Evolutionary conservation across 345 rosid species (phyloP), one percentile per base, ranked within the genome.

Genomic region (Litchi chinensis): DNA sequence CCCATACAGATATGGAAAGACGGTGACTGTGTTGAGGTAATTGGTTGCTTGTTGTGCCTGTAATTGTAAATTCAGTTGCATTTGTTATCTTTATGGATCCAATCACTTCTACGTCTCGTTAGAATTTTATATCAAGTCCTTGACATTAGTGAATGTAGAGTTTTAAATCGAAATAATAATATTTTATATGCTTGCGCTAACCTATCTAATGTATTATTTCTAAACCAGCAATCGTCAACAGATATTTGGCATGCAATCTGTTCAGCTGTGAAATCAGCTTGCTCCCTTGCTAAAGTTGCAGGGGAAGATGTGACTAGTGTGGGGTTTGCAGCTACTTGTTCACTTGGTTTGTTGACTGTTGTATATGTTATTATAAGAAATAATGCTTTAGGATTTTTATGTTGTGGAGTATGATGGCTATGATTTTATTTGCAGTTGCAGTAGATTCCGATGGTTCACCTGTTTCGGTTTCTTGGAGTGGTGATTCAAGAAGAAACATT

Each of bases 1-100:
- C 97, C 99, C 0, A 94, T 96, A 56, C 98, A 96, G 59, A 91
- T 96, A 81, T 96, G 99, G 99, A 96, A 96, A 81, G 91, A 91
- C 50, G 87, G 97, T 22, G 95, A 88, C 74, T 91, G 90, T 73
- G 77, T 96, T 43, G 99, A 96, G 97, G 98, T 95, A 79, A 59
- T 68, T 41, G 22, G 15, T 26, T 6, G 3, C 26, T 57, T 57
- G n/a, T 64, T 26, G 5, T 19, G 48, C 48, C 19, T 11, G 21
- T 32, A 32, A 46, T 46, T 46, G 32, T 57, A 48, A 2, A 50
- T 52, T 48, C n/a, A 50, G 72, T 24, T 77, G 59, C 52, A 32
- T 46, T 40, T 16, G 6, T 39, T 68, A 68, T 67, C 19, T 67
- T 52, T 76, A 39, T 0, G n/a, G 26, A 19, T n/a, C 16, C 46